Evolutionary conservation across 108 stramenopile genomes (phyloP).

Genomic region (Cyclostephanos tholiformis): DNA sequence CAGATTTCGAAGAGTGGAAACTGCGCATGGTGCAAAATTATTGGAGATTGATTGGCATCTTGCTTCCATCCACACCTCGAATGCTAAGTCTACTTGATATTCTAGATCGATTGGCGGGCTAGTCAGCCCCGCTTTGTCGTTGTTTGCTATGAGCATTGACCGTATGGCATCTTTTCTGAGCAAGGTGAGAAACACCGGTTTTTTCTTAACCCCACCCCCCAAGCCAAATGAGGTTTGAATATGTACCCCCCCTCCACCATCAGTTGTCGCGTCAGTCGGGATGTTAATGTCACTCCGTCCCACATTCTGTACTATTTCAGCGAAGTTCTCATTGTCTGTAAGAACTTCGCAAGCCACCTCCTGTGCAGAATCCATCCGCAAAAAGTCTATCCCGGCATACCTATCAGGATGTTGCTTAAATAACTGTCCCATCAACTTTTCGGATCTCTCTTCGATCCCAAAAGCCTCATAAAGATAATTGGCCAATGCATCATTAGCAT

Average conservation of each 20-base stretch:
- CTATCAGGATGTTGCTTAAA: slow-evolving; percentile 40
- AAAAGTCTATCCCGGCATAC: slow-evolving; percentile 22
- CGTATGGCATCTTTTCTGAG: slow-evolving; percentile 81
- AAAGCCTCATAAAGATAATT: slow-evolving; percentile 44
- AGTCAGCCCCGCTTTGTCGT: background rate
- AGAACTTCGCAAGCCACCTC: background rate
- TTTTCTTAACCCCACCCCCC: slow-evolving; percentile 59
- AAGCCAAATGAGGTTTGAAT: slow-evolving; percentile 59
- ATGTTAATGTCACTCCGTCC: slow-evolving; percentile 13
- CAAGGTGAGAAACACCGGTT: slow-evolving; percentile 69
- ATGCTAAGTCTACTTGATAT: slow-evolving; percentile 53
- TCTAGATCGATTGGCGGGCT: slow-evolving; percentile 8
- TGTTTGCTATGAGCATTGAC: slow-evolving; percentile 19
- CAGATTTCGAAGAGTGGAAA: slow-evolving; percentile 42
- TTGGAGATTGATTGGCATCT: slow-evolving; percentile 66
- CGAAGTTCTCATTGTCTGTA: background rate
- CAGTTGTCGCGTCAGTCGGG: background rate
- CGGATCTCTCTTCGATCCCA: slow-evolving; percentile 53
- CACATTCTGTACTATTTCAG: slow-evolving; percentile 16
- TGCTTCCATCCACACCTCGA: slow-evolving; percentile 69
- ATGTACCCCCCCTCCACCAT: slow-evolving; percentile 43
- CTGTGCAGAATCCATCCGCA: background rate
- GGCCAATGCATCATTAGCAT: slow-evolving; percentile 77
- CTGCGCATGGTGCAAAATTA: slow-evolving; percentile 57
- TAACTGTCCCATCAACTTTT: slow-evolving; percentile 71